A percentile compares a stretch with the other conserved stretches of the same genome.
Conservation (phyloP, 176 grass and related monocot species). For the Melocanna baccifera region DNA sequence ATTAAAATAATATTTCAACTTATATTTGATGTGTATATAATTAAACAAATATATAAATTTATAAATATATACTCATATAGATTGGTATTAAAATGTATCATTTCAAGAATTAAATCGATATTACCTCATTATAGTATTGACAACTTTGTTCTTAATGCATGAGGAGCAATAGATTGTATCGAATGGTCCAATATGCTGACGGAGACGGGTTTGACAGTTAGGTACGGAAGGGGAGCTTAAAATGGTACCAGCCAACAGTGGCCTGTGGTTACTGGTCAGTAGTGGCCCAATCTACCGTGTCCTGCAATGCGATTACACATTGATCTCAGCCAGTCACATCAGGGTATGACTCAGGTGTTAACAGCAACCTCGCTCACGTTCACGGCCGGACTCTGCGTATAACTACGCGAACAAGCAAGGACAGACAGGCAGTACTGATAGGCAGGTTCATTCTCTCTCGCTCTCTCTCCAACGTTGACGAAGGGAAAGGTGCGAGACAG, state of each 20-base stretch:
- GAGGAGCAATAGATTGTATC: background rate
- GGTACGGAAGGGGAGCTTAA: background rate
- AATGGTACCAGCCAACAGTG: background rate
- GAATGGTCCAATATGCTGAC: background rate
- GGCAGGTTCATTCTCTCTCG: background rate
- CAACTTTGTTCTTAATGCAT: no score
- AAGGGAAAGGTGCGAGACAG: slow-evolving; percentile 1
- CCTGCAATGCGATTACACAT: background rate
- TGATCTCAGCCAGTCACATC: slow-evolving; percentile 4
- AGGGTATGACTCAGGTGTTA: background rate
- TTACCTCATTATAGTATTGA: no score
- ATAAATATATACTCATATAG: no score
- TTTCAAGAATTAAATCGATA: no score
- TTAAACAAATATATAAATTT: no score
- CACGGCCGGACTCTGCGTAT: background rate
- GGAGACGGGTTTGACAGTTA: background rate
- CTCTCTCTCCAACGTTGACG: slow-evolving; percentile 18
- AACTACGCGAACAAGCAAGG: background rate
- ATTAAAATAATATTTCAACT: no score
- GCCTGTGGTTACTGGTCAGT: background rate
- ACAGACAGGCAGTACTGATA: background rate
- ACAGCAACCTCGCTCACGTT: background rate
- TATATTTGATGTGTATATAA: no score
- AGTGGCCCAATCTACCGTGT: background rate
- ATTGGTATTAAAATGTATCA: no score